These are phyloP conservation scores for Pleurozium schreberi DNA, from an alignment of 225 moss, liverwort and hornwort genomes.

Conservation along the genomic window DNA sequence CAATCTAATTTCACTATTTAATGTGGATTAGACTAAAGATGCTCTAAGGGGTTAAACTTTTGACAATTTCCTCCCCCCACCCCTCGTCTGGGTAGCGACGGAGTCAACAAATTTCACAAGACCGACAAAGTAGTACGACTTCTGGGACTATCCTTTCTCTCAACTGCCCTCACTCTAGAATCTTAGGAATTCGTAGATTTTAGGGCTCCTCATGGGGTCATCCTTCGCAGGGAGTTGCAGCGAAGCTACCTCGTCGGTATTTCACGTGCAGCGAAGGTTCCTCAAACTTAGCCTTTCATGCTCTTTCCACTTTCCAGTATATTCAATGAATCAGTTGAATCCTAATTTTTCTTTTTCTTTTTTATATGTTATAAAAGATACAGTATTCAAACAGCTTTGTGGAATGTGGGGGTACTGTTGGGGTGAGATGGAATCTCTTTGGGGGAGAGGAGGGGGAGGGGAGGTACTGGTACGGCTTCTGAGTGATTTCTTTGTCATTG, in stretches of 20 bases:
- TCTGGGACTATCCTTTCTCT: not conserved
- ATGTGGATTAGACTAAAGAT: no score
- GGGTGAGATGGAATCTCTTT: not conserved
- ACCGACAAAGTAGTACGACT: not conserved
- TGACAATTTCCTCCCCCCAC: no score
- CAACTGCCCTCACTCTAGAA: not conserved
- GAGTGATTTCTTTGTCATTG: not conserved
- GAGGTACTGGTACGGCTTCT: not conserved
- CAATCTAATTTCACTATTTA: no score
- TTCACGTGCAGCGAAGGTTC: not conserved
- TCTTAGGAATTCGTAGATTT: not conserved
- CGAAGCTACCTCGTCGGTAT: not conserved
- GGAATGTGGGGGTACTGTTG: no score
- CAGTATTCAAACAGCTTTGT: not conserved
- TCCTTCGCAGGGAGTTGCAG: no score
- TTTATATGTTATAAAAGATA: no score
- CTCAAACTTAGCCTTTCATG: no score
- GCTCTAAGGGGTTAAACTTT: no score
- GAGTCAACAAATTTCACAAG: not conserved
- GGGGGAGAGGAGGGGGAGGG: no score
- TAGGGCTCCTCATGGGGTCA: no score
- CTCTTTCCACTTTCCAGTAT: not conserved
- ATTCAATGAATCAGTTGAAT: not conserved
- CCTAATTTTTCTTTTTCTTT: no score
- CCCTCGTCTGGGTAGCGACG: no score